phyloP scores from a whole-genome alignment of 164 flowering plant genomes.

The Cinnamomum micranthum region DNA sequence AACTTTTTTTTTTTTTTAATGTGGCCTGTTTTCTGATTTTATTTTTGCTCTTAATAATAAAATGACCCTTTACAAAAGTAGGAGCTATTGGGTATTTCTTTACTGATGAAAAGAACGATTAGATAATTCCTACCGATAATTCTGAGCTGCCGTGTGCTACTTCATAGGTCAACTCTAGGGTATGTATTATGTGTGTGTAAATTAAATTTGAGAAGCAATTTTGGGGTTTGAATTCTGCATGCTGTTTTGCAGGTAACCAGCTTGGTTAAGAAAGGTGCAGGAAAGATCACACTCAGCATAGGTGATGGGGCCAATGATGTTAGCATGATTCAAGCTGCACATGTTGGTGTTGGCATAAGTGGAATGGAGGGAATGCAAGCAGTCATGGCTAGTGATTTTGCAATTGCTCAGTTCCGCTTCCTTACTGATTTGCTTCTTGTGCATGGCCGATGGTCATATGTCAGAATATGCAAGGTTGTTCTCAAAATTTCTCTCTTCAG shows the following conservation, averaged over 20 bases:
- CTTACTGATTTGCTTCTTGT: conserved; percentile 95
- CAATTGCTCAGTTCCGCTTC: conserved; percentile 93
- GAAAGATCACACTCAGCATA: conserved; percentile 88
- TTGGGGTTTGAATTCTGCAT: not conserved
- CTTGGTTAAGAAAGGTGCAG: conserved; percentile 88
- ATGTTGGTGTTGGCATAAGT: conserved; percentile 96
- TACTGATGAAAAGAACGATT: too few species aligned
- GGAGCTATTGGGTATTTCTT: too few species aligned
- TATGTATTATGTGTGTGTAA: not conserved
- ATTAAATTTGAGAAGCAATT: not conserved
- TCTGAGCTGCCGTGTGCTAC: not conserved
- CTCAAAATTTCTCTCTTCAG: not conserved
- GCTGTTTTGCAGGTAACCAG: conserved; percentile 68
- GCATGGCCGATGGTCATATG: conserved; percentile 96
- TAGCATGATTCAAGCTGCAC: conserved; percentile 99
- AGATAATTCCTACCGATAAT: not conserved
- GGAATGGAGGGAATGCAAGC: conserved; percentile 99
- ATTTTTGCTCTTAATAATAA: not conserved
- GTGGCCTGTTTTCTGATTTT: not conserved
- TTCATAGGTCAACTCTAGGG: not conserved
- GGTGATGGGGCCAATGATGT: conserved; percentile 99
- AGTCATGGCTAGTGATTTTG: conserved; percentile 99
- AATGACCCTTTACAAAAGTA: not conserved
- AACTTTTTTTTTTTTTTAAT: too few species aligned
- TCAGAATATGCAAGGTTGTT: conserved; percentile 85